These are phyloP conservation scores for Apodospora peruviana DNA, from an alignment of 495 filamentous ascomycete species.

Conservation along the genomic window DNA sequence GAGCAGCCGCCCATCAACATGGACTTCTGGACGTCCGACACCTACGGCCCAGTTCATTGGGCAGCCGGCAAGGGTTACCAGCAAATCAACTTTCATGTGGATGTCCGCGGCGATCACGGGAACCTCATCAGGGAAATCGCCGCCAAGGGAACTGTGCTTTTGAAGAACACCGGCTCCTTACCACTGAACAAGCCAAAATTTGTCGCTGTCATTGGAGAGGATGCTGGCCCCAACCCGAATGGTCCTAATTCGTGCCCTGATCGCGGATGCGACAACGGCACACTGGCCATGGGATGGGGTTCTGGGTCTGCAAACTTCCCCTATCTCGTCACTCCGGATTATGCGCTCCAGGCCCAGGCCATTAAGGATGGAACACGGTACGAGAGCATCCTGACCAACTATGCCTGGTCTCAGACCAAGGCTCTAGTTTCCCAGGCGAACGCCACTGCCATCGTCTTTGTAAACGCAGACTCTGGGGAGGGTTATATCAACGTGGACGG, in stretches of 20 bases:
- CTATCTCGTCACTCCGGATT: slow-evolving; percentile 82
- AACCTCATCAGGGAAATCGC: slow-evolving; percentile 67
- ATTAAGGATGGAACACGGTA: slow-evolving; percentile 55
- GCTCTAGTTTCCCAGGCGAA: slow-evolving; percentile 60
- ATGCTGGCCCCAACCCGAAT: slow-evolving; percentile 66
- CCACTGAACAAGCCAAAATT: slow-evolving; percentile 72
- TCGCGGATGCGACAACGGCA: slow-evolving; percentile 79
- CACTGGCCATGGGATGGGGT: slow-evolving; percentile 92
- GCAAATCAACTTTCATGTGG: slow-evolving; percentile 77
- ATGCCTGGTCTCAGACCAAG: slow-evolving; percentile 50
- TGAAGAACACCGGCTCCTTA: slow-evolving; percentile 78
- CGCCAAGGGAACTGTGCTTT: slow-evolving; percentile 71
- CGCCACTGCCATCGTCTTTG: slow-evolving; percentile 76
- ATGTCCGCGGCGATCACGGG: slow-evolving; percentile 74
- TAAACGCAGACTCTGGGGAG: slow-evolving; percentile 83
- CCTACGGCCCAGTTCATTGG: slow-evolving; percentile 63
- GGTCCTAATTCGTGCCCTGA: slow-evolving; percentile 87
- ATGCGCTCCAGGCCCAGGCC: slow-evolving; percentile 75
- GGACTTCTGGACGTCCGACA: slow-evolving; percentile 76
- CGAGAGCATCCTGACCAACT: slow-evolving; percentile 73
- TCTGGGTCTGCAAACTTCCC: slow-evolving; percentile 87
- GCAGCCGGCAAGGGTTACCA: slow-evolving; percentile 53
- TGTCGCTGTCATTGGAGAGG: slow-evolving; percentile 78
- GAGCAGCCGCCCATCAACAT: slow-evolving; percentile 71
- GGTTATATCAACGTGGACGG: slow-evolving; percentile 78